Conservation (phyloP, 2,329 filamentous ascomycete genomes). For the Penicillium sp. region DNA sequence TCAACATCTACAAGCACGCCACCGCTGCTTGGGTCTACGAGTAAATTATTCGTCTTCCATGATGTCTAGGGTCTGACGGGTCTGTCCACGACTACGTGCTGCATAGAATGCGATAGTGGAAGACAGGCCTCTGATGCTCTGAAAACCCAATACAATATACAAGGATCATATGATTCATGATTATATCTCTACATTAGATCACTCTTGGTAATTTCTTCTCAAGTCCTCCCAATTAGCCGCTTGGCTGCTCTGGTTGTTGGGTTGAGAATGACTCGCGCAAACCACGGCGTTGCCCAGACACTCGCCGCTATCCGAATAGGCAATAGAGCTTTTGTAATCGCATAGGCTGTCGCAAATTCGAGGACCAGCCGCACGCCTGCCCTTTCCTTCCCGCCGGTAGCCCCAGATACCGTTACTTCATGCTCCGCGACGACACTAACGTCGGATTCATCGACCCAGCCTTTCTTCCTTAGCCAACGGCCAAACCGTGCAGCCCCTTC, state of each 20-base stretch:
- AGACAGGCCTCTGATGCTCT: slow-evolving; percentile 14
- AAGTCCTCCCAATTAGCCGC: slow-evolving; percentile 38
- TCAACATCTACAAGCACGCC: slow-evolving; percentile 79
- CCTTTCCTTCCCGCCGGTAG: slow-evolving; percentile 29
- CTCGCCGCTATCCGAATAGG: slow-evolving; percentile 74
- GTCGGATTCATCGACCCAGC: slow-evolving; percentile 65
- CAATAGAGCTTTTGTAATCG: slow-evolving; percentile 81
- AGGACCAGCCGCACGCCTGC: slow-evolving; percentile 56
- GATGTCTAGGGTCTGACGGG: slow-evolving; percentile 15
- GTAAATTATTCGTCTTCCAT: slow-evolving; percentile 43
- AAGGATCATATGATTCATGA: slow-evolving; percentile 16
- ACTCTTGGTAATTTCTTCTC: not conserved
- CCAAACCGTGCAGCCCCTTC: slow-evolving; percentile 74
- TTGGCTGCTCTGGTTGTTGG: slow-evolving; percentile 45
- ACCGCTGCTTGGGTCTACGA: slow-evolving; percentile 97
- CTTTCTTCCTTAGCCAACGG: slow-evolving; percentile 72
- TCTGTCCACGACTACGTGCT: slow-evolving; percentile 13
- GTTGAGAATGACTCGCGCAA: slow-evolving; percentile 66
- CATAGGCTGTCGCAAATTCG: slow-evolving; percentile 83
- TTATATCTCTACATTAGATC: not conserved
- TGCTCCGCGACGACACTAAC: slow-evolving; percentile 45
- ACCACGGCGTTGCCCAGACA: slow-evolving; percentile 89
- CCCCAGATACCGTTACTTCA: slow-evolving; percentile 26
- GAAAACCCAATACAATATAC: slow-evolving; percentile 15
- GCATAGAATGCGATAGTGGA: slow-evolving; percentile 18